Evolutionary conservation across 441 rosid species (phyloP), one percentile per base, ranked within the genome.

Genomic region (Iberis amara): DNA sequence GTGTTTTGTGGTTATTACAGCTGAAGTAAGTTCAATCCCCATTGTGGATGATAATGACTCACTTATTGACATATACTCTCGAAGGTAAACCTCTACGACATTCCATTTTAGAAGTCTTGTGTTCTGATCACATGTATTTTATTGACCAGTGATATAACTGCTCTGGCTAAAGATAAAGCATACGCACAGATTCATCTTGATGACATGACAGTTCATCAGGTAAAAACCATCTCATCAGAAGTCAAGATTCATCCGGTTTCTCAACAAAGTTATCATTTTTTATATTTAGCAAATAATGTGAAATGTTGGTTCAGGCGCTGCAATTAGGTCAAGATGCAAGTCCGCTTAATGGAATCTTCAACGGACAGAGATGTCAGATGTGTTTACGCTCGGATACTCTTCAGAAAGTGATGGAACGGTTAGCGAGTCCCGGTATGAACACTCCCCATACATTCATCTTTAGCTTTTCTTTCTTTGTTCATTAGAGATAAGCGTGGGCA

Each of bases 41-140:
- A 78, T 94, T 49, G 99, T 94, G 54, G 94, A 85, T 71, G 97
- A 89, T 41, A 87, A 94, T 75, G 91, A 90, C 73, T 82, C 98
- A 44, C 78, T 94, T 59, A 48, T 94, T 66, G 99, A 94, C 60
- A 69, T 94, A 73, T 94, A 94, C 70, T 81, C 89, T 6, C 82
- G 99, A 61, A 90, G 99, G 99, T 94, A 65, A 33, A 12, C 11
- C 21, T 52, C 10, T 28, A 6, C 33, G 3, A 18, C 21, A 18
- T 18, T 55, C 24, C 32, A 47, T 47, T 47, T 26, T 32, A 1
- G 27, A 35, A 8, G 14, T 21, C 39, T 13, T 47, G 38, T 39
- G 41, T 54, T 56, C 52, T 72, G 32, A 51, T 62, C 33, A 6
- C 50, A 37, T 64, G 24, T 65, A 47, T 43, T 12, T 49, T 58